phyloP scores from a whole-genome alignment of 306 rosid species.

The Sicyos edulis region DNA sequence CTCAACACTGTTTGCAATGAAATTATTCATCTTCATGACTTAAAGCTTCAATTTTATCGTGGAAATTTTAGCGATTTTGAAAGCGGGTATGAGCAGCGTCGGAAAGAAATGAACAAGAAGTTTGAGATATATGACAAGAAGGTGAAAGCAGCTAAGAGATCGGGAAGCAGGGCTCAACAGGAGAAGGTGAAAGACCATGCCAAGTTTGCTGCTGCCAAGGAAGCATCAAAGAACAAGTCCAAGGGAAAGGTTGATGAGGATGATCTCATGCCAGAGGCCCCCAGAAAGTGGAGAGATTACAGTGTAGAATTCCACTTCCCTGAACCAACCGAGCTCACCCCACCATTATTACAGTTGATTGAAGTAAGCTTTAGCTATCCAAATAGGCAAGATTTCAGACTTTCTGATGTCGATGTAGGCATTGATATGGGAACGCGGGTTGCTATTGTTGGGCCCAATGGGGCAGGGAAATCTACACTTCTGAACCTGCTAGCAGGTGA shows the following conservation, averaged over 20 bases:
- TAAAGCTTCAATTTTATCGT: conserved; percentile 64
- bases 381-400: conserved; percentile 50
- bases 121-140: conserved; percentile 56
- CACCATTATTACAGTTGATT: conserved; percentile 65
- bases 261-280: conserved; percentile 46
- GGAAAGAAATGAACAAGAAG: conserved; percentile 69
- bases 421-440: conserved; percentile 64
- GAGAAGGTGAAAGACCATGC: conserved; percentile 67
- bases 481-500: conserved; percentile 65
- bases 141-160: conserved; percentile 57
- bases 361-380: conserved; percentile 67
- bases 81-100: conserved; percentile 70
- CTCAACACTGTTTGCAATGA: conserved; percentile 61
- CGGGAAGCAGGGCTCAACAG: conserved; percentile 52
- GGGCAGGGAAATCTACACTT: conserved; percentile 60
- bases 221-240: conserved; percentile 48
- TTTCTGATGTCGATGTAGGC: conserved; percentile 51
- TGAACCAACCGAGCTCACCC: conserved; percentile 65
- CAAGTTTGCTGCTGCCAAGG: conserved; percentile 52
- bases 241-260: conserved; percentile 45
- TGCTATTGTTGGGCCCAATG: conserved; percentile 63
- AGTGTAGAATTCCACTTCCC: conserved; percentile 63
- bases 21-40: conserved; percentile 71
- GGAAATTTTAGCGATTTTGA: conserved; percentile 74
- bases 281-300: conserved; percentile 59